Evolutionary conservation across 2,329 filamentous ascomycete species (phyloP).

Genomic region (Tolypocladium endophyticum): DNA sequence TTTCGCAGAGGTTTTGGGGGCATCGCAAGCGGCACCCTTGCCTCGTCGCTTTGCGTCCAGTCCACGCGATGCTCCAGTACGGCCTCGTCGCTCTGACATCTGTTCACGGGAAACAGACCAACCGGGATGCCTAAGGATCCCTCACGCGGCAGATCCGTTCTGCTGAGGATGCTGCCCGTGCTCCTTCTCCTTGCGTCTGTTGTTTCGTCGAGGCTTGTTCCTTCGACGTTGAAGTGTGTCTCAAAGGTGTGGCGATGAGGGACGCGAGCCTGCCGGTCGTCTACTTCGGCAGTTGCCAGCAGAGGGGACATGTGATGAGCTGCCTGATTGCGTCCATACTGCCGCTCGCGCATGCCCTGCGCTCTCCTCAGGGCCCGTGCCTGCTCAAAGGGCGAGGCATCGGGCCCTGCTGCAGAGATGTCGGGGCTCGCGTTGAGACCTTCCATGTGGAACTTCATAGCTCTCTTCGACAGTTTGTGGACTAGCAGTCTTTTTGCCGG

Average conservation of each 20-base stretch:
- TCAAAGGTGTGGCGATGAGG: constrained; percentile 21
- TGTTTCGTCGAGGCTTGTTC: constrained; percentile 3
- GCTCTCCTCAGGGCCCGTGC: constrained; percentile 24
- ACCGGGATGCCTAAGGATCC: constrained; percentile 1
- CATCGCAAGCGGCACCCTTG: constrained; percentile 6
- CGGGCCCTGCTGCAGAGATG: constrained; percentile 12
- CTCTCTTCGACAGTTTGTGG: constrained; percentile 32
- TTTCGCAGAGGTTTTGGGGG: constrained; percentile 25
- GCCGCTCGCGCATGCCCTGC: constrained; percentile 26
- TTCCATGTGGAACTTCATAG: constrained; percentile 29
- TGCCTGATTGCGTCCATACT: constrained; percentile 31
- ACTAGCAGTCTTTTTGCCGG: constrained; percentile 24
- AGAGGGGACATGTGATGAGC: constrained; percentile 27
- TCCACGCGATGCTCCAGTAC: constrained; percentile 32
- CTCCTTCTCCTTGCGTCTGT: constrained; percentile 22
- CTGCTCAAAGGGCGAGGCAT: constrained; percentile 22
- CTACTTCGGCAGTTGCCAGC: constrained; percentile 23
- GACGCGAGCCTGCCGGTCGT: constrained; percentile 10
- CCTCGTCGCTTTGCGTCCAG: constrained; percentile 49
- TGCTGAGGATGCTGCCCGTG: constrained; percentile 22
- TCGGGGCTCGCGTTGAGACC: constrained; percentile 12
- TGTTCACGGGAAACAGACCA: constrained; percentile 1
- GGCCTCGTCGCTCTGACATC: not conserved
- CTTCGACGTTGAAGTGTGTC: constrained; percentile 9
- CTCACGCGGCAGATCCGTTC: constrained; percentile 4